Evolutionary conservation across 176 grass and related monocot species (phyloP), one percentile per base, ranked within the genome.

Genomic region (Neostapfia colusana): DNA sequence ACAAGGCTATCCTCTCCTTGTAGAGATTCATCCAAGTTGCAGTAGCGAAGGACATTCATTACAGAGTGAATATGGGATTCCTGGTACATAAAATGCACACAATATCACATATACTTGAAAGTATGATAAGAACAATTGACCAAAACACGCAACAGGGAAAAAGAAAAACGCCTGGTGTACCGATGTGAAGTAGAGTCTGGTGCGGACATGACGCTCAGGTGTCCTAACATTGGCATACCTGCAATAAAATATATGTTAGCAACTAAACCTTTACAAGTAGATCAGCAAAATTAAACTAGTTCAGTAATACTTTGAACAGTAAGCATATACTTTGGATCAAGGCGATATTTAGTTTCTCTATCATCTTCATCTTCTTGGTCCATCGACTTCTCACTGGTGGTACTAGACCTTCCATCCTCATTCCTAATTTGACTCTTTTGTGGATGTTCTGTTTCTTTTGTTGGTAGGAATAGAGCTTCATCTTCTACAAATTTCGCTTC

Each of bases 41-140:
- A 99, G 64, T 95, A 99, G 50, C 95, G 92, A 74, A 99, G 87
- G 62, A 99, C 95, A 74, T 99, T 99, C 95, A 99, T 90, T 70
- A 99, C 69, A 24, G 95, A 99, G 65, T 99, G 95, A 92, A 99
- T 99, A 88, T 99, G 95, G 49, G 95, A 99, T 87, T 99, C 95
- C 95, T 99, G 82, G 27, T 61, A 55, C 24, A 78, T 17, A 86
- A 82, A 3, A 74, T 82, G 71, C 44, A 40, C 26, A 36, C 1
- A 40, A 71, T 63, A 78, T 60, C 59, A 86, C 24, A 31, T 65
- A 57, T 49, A 63, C 57, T 28, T 20, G 64, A 62, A 83, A 70
- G n/a, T 55, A 39, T 28, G 26, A 46, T 56, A 64, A 83, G 36
- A 84, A 65, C 48, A 81, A 82, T 57, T 81, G 28, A 84, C 61